These are phyloP conservation scores for Themeda triandra DNA, from an alignment of 176 grass and related monocot species.

Conservation along the genomic window DNA sequence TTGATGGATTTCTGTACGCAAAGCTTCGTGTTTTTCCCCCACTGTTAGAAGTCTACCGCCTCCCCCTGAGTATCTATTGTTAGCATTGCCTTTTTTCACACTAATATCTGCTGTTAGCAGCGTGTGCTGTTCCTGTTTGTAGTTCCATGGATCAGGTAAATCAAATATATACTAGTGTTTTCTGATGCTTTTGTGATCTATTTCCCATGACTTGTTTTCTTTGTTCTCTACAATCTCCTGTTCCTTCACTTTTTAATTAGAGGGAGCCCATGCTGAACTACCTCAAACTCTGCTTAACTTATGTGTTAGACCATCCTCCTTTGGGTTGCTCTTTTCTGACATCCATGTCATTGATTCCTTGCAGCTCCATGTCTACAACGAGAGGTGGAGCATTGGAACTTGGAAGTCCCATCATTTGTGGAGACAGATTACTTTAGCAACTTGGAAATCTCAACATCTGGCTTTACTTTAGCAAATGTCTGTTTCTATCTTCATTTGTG, in stretches of 20 bases:
- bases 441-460: no score
- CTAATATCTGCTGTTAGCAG: no score
- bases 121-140: not conserved
- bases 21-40: not conserved
- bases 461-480: no score
- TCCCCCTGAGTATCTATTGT: not conserved
- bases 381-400: not conserved
- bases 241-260: not conserved
- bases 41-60: not conserved
- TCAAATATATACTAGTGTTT: not conserved
- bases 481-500: no score
- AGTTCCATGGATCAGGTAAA: not conserved
- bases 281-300: not conserved
- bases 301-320: not conserved
- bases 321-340: not conserved
- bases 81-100: not conserved
- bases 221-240: not conserved
- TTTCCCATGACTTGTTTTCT: not conserved
- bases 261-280: not conserved
- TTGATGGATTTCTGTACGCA: not conserved
- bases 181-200: not conserved
- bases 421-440: no score
- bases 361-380: not conserved
- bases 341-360: not conserved
- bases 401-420: not conserved